phyloP scores from a whole-genome alignment of 306 rosid genomes.

The Vigna radiata region DNA sequence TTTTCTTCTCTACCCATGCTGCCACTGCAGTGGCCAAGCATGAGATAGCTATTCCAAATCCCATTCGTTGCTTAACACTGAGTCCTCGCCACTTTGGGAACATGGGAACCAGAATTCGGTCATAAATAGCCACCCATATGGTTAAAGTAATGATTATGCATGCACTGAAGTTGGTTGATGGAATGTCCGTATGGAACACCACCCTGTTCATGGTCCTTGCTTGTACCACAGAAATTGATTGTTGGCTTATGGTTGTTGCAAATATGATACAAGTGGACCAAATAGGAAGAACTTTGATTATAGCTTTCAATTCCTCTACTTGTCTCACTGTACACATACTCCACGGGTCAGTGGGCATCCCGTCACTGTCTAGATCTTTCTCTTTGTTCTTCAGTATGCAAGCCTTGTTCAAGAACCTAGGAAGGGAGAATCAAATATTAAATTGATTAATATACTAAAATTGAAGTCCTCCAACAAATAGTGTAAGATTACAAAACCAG shows the following conservation, averaged over 20 bases:
- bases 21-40: conserved; percentile 56
- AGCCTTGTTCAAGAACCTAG: conserved; percentile 84
- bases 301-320: conserved; percentile 81
- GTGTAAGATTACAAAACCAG: no score
- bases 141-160: conserved; percentile 63
- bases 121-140: conserved; percentile 67
- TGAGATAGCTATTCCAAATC: conserved; percentile 60
- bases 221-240: conserved; percentile 58
- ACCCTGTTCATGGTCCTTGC: conserved; percentile 69
- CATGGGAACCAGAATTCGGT: conserved; percentile 56
- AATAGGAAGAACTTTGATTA: conserved; percentile 73
- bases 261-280: conserved; percentile 74
- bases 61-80: conserved; percentile 60
- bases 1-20: conserved; percentile 58
- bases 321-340: conserved; percentile 70
- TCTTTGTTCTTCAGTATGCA: conserved; percentile 61
- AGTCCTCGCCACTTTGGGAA: conserved; percentile 51
- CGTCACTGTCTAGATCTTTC: conserved; percentile 59
- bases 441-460: conserved; percentile 2
- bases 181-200: conserved; percentile 48
- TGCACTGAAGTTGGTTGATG: conserved; percentile 58
- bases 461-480: no score
- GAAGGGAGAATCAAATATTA: conserved; percentile 24
- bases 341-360: conserved; percentile 64
- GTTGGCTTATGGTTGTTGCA: conserved; percentile 49